A percentile compares a stretch with the other conserved stretches of the same genome.
phyloP scores from a whole-genome alignment of 164 flowering plant species.

The Nymphaea thermarum region DNA sequence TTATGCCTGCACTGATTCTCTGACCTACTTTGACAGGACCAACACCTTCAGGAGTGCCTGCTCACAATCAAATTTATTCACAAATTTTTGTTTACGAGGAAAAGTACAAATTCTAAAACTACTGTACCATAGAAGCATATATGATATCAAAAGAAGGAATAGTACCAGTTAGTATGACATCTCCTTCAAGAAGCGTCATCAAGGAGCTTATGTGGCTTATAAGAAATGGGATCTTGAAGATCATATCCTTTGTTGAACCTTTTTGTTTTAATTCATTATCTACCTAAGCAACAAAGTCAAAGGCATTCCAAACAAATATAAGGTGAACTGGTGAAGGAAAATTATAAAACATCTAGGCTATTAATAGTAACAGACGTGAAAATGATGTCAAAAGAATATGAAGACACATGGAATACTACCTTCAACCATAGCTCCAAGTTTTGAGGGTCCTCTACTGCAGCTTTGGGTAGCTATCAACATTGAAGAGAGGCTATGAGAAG shows the following conservation, averaged over 20 bases:
- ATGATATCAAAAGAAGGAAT: not conserved
- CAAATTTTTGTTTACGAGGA: not conserved
- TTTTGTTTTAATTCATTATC: conserved; percentile 77
- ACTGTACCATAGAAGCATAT: no score
- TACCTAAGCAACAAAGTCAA: conserved; percentile 29
- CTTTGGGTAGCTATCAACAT: conserved; percentile 44
- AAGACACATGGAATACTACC: conserved; percentile 23
- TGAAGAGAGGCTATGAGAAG: no score
- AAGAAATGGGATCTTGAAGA: conserved; percentile 81
- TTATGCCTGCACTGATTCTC: conserved; percentile 86
- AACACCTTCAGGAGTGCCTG: conserved; percentile 93
- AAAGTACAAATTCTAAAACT: no score
- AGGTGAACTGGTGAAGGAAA: not conserved
- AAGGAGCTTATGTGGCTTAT: conserved; percentile 92
- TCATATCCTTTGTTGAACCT: conserved; percentile 89
- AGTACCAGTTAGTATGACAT: conserved; percentile 85
- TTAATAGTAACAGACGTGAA: not conserved
- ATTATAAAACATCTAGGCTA: not conserved
- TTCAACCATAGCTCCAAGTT: conserved; percentile 86
- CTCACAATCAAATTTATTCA: conserved; percentile 4
- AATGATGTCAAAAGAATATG: not conserved
- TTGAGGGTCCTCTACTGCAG: conserved; percentile 68
- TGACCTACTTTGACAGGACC: conserved; percentile 88
- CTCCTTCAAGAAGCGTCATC: conserved; percentile 95
- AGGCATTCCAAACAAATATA: not conserved